Base-by-base conservation (phyloP, 1,139 yeast species). In the Arxiozyma slooffiae region DNA sequence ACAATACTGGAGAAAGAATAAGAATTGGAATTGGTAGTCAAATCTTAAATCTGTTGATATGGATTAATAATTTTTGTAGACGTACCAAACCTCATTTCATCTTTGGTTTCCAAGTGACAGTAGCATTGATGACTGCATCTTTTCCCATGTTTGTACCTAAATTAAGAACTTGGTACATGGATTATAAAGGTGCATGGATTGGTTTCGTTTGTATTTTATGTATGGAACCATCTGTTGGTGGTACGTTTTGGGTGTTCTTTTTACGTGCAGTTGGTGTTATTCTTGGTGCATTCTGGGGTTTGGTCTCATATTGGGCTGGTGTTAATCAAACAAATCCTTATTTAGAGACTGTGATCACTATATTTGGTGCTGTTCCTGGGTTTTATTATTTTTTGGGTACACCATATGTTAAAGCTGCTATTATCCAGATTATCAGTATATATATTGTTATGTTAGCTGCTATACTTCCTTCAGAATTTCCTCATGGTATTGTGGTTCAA, bases 121-220 rank as follows among this genome's bases (percentile, higher is more conserved):
- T 74, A 37, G 73, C 76, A 0, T 56, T 76, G 39, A 72, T 75
- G 69, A 55, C 74, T 1, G 70, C 75, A 0, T 71, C 78, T 0
- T 75, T 75, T 53, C 80, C 80, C 0, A 76, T 74, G 70, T 76
- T 73, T 56, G 63, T 72, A 17, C 75, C 77, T 0, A 67, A 68
- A 41, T 58, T 72, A 46, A 66, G 79, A 48, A 59, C 63, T 16
- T 76, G 80, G 80, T 76, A 74, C 53, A 62, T 62, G 9, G 67
- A 70, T 36, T 66, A 72, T 36, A 67, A 75, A 52, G 80, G 80
- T 44, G 64, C 75, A 1, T 76, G 80, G 80, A 71, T 75, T 11
- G 80, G 79, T 24, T 76, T 76, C 63, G 77, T 75, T 7, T 76
- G 78, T 50, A 72, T 74, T 45, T 58, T 76, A 46, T 75, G 75